Evolutionary conservation across 177 flowering plant genomes (phyloP).

Genomic region (Vitis hybrid): DNA sequence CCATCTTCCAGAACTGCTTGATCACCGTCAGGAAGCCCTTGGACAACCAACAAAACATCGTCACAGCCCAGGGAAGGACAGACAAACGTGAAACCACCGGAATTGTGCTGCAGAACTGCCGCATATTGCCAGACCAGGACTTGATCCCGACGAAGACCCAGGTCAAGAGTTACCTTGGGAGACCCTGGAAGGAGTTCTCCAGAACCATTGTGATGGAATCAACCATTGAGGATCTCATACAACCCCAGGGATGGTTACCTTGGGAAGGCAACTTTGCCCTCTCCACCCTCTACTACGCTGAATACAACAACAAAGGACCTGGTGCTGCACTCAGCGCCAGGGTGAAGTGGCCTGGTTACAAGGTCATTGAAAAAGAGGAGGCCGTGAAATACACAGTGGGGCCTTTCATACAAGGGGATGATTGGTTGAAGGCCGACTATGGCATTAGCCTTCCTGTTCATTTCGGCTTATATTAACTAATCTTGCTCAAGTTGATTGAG

Average conservation of each 20-base stretch:
- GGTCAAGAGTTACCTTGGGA: conserved; percentile 46
- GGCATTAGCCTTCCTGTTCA: conserved; percentile 36
- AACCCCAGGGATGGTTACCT: conserved; percentile 50
- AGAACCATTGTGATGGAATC: conserved; percentile 62
- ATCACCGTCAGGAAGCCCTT: conserved; percentile 48
- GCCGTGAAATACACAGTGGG: conserved; percentile 50
- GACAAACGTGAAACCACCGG: conserved; percentile 50
- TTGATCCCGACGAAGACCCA: conserved; percentile 23
- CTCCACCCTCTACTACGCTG: conserved; percentile 46
- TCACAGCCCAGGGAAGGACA: conserved; percentile 57
- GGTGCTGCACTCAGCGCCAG: conserved; percentile 34
- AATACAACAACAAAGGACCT: conserved; percentile 50
- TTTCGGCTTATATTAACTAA: conserved; percentile 22
- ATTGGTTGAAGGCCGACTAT: conserved; percentile 38
- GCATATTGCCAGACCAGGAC: conserved; percentile 29
- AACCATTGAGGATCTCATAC: conserved; percentile 35
- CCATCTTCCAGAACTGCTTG: conserved; percentile 51
- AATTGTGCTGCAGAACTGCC: conserved; percentile 47
- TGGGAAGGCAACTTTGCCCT: conserved; percentile 42
- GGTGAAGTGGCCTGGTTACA: conserved; percentile 53
- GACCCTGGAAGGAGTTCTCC: conserved; percentile 61
- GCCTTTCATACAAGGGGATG: conserved; percentile 44
- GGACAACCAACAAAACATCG: conserved; percentile 44
- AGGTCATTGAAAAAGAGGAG: conserved; percentile 32
- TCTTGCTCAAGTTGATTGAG: no score